Conservation (phyloP, 2,329 filamentous ascomycete genomes). For the Hymenoscyphus fraxineus region DNA sequence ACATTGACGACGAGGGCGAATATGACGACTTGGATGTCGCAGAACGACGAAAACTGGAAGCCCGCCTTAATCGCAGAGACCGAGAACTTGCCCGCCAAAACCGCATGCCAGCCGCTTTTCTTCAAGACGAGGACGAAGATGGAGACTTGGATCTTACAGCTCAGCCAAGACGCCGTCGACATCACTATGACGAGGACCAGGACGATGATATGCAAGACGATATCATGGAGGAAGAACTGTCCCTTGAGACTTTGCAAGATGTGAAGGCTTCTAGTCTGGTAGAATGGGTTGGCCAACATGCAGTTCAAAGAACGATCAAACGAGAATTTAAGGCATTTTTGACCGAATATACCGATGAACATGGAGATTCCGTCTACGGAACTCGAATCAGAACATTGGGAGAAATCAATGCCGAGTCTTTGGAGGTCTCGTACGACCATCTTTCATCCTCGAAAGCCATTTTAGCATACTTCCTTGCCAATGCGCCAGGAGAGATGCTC, state of each 20-base stretch:
- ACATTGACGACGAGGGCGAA: slow-evolving; percentile 74
- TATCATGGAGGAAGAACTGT: slow-evolving; percentile 93
- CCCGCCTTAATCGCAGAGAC: slow-evolving; percentile 69
- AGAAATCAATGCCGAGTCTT: slow-evolving; percentile 91
- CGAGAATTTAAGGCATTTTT: slow-evolving; percentile 97
- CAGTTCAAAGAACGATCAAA: slow-evolving; percentile 89
- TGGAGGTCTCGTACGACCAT: slow-evolving; percentile 95
- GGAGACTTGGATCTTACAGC: slow-evolving; percentile 79
- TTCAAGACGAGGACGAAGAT: slow-evolving; percentile 76
- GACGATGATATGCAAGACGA: slow-evolving; percentile 90
- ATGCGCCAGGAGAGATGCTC: slow-evolving; percentile 90
- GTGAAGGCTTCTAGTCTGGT: slow-evolving; percentile 90
- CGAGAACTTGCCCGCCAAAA: slow-evolving; percentile 64
- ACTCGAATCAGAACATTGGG: slow-evolving; percentile 92
- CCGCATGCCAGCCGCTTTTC: slow-evolving; percentile 67
- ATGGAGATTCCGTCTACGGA: slow-evolving; percentile 88
- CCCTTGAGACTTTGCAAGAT: slow-evolving; percentile 84
- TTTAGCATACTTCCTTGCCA: slow-evolving; percentile 91
- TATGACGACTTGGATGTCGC: slow-evolving; percentile 67
- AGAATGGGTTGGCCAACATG: slow-evolving; percentile 88
- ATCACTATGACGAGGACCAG: slow-evolving; percentile 90
- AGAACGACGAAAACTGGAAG: slow-evolving; percentile 66
- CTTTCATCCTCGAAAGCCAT: slow-evolving; percentile 87
- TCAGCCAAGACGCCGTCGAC: slow-evolving; percentile 78
- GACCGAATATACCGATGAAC: slow-evolving; percentile 89